A percentile compares a stretch with the other conserved stretches of the same genome.
These are phyloP conservation scores for Durio zibethinus DNA, from an alignment of 345 rosid species.

Conservation along the genomic window DNA sequence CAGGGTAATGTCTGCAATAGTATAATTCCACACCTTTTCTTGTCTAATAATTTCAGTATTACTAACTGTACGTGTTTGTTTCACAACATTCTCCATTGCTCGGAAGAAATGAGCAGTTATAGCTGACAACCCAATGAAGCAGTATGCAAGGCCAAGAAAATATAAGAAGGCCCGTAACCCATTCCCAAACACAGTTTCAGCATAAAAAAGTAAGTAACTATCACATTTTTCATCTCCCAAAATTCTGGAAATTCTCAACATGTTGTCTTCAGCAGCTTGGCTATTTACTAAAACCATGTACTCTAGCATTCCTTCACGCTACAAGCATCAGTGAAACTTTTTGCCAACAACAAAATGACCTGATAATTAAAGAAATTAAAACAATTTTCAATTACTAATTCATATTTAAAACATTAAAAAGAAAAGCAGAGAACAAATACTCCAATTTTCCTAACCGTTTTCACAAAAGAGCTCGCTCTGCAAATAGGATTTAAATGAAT, in stretches of 20 bases:
- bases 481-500: too few relatives aligned
- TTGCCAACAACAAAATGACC: constrained; percentile 4
- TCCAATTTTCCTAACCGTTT: neutral
- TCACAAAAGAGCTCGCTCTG: neutral
- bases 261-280: constrained; percentile 5
- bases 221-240: constrained; percentile 37
- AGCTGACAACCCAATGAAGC: constrained; percentile 84
- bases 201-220: constrained; percentile 35
- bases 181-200: constrained; percentile 49
- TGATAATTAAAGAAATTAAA: neutral
- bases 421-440: neutral
- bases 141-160: constrained; percentile 72
- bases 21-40: constrained; percentile 86
- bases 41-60: constrained; percentile 42
- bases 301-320: constrained; percentile 14
- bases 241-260: constrained; percentile 13
- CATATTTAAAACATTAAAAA: neutral
- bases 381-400: neutral
- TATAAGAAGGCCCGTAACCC: constrained; percentile 50
- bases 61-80: constrained; percentile 73
- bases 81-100: constrained; percentile 92
- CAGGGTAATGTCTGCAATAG: constrained; percentile 82
- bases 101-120: constrained; percentile 75
- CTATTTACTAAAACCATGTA: constrained; percentile 26
- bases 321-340: constrained; percentile 12